Evolutionary conservation across 345 rosid species (phyloP).

Genomic region (Acer campestre): DNA sequence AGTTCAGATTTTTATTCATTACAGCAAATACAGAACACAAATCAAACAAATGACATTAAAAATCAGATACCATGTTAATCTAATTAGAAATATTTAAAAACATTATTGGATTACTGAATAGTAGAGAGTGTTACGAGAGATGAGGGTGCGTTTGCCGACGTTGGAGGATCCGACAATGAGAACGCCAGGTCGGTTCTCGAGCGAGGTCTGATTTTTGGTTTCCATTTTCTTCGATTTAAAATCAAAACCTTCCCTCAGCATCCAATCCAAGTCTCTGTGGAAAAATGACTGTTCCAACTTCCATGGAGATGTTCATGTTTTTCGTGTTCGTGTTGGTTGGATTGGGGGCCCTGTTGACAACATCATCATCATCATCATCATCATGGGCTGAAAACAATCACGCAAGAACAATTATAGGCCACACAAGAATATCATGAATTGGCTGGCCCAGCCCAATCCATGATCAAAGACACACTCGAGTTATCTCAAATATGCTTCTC

Average conservation of each 20-base stretch:
- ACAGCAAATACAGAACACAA: not conserved
- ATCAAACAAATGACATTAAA: not conserved
- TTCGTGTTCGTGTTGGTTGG: too few relatives aligned
- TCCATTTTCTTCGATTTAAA: conserved; percentile 8
- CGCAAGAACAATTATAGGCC: too few relatives aligned
- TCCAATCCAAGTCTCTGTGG: too few relatives aligned
- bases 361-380: too few relatives aligned
- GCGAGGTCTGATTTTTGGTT: conserved; percentile 17
- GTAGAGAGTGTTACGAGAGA: conserved; percentile 55
- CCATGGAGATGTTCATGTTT: too few relatives aligned
- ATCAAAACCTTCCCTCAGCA: not conserved
- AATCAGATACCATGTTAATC: not conserved
- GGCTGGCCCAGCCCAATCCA: too few relatives aligned
- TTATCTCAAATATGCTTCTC: too few relatives aligned
- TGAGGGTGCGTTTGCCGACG: conserved; percentile 89
- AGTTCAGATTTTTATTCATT: not conserved
- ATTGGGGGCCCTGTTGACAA: too few relatives aligned
- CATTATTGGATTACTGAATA: not conserved
- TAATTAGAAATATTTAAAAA: not conserved
- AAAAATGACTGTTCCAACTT: too few relatives aligned
- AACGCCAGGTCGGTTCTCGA: conserved; percentile 59
- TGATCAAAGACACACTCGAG: too few relatives aligned
- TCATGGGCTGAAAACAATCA: too few relatives aligned
- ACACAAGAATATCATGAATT: too few relatives aligned
- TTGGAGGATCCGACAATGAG: conserved; percentile 66